Conservation (phyloP, 257 asterid species). For the Lantana camara region DNA sequence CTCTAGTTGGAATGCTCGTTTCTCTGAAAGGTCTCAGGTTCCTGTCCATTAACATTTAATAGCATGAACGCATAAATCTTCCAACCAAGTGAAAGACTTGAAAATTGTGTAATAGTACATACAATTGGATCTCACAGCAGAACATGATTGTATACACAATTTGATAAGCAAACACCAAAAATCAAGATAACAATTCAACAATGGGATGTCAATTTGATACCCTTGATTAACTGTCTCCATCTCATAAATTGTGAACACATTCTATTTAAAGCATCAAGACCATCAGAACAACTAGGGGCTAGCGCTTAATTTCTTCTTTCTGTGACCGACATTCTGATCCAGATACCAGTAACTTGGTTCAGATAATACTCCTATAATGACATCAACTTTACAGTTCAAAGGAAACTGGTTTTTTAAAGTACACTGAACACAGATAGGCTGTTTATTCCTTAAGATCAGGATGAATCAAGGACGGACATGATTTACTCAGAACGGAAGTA, state of each 20-base stretch:
- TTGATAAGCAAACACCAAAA: neutral
- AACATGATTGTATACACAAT: neutral
- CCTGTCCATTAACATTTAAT: conserved; percentile 1
- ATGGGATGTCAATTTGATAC: neutral
- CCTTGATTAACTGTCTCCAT: neutral
- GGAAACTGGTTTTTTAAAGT: neutral
- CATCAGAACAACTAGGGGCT: conserved; percentile 9
- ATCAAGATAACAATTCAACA: neutral
- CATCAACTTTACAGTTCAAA: conserved; percentile 11
- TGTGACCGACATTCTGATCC: neutral
- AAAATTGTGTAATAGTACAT: neutral
- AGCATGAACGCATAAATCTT: too few relatives aligned
- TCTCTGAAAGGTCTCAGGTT: neutral
- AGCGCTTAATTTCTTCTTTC: neutral
- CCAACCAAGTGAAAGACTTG: neutral
- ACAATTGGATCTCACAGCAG: neutral
- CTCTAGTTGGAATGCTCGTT: neutral
- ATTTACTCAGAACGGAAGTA: neutral
- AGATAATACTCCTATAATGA: neutral
- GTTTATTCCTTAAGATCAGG: neutral
- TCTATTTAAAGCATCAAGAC: neutral
- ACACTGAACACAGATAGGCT: conserved; percentile 2
- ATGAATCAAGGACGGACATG: neutral
- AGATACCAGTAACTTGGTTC: neutral
- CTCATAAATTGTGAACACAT: neutral